These are phyloP conservation scores for Phytopythium chamaehyphon DNA, from an alignment of 352 stramenopile genomes.

Conservation along the genomic window DNA sequence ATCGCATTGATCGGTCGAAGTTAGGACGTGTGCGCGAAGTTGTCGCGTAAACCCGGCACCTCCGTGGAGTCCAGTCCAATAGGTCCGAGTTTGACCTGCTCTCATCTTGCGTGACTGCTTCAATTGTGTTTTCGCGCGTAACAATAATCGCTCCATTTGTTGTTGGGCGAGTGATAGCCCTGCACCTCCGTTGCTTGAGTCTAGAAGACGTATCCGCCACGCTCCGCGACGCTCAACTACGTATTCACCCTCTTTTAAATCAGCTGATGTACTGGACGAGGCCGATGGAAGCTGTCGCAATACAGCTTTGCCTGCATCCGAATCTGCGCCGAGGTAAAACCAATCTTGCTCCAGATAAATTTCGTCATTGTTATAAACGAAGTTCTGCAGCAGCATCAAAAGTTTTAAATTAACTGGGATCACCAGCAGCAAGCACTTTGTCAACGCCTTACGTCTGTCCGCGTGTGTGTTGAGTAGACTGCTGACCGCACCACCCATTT, in stretches of 20 bases:
- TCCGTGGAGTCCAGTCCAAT: constrained; percentile 37
- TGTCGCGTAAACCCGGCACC: constrained; percentile 49
- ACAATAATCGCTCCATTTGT: constrained; percentile 73
- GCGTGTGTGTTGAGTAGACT: constrained; percentile 28
- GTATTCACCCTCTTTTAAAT: constrained; percentile 30
- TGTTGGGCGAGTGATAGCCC: constrained; percentile 70
- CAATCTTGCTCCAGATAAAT: constrained; percentile 82
- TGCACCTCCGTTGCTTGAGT: constrained; percentile 60
- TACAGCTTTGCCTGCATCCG: constrained; percentile 53
- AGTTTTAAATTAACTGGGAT: background rate
- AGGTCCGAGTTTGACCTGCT: constrained; percentile 41
- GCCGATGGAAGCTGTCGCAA: constrained; percentile 51
- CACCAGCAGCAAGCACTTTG: background rate
- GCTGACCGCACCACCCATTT: constrained; percentile 79
- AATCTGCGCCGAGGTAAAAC: constrained; percentile 77
- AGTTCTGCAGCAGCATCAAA: constrained; percentile 28
- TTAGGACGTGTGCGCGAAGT: constrained; percentile 42
- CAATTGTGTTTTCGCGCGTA: constrained; percentile 68
- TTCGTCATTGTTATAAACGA: constrained; percentile 83
- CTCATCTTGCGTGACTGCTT: constrained; percentile 77
- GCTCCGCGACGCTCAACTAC: no score
- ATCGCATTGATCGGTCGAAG: constrained; percentile 44
- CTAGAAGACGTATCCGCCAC: constrained; percentile 67
- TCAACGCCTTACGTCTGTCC: constrained; percentile 39
- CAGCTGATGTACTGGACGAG: background rate